phyloP scores from a whole-genome alignment of 2,329 filamentous ascomycete genomes.

The Cladophialophora exuberans region DNA sequence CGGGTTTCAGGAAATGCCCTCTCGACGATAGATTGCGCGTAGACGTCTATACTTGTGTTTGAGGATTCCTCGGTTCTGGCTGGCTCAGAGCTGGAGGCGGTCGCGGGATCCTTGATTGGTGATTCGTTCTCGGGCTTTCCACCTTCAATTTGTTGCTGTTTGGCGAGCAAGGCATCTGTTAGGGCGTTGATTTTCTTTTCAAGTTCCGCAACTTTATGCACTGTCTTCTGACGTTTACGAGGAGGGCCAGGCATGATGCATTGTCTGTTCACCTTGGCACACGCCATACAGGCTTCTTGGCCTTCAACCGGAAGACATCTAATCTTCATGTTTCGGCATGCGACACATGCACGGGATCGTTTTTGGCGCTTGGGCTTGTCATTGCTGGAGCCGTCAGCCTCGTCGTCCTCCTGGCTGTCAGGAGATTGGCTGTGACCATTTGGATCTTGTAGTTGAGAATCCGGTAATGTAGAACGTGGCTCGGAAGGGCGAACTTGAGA shows the following conservation, averaged over 20 bases:
- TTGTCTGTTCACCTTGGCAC: constrained; percentile 74
- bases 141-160: constrained; percentile 33
- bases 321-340: constrained; percentile 35
- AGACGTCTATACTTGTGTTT: constrained; percentile 13
- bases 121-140: constrained; percentile 14
- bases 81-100: constrained; percentile 18
- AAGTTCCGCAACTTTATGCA: constrained; percentile 84
- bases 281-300: constrained; percentile 65
- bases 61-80: constrained; percentile 30
- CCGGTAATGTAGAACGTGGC: constrained; percentile 10
- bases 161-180: constrained; percentile 74
- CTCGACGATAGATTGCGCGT: constrained; percentile 11
- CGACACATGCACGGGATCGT: constrained; percentile 31
- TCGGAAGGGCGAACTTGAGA: constrained; percentile 16
- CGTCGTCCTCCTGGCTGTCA: constrained; percentile 23
- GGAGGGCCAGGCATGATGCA: constrained; percentile 77
- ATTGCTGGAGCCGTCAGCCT: constrained; percentile 16
- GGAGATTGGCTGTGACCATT: constrained; percentile 18
- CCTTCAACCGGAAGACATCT: constrained; percentile 33
- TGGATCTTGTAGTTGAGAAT: constrained; percentile 8
- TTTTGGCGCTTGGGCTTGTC: constrained; percentile 31
- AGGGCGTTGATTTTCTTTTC: constrained; percentile 91
- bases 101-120: constrained; percentile 18
- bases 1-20: neutral
- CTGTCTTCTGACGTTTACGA: constrained; percentile 85